These are phyloP conservation scores for Leccinum griseonigrum DNA, from an alignment of 1,284 basidiomycete genomes.

Conservation along the genomic window DNA sequence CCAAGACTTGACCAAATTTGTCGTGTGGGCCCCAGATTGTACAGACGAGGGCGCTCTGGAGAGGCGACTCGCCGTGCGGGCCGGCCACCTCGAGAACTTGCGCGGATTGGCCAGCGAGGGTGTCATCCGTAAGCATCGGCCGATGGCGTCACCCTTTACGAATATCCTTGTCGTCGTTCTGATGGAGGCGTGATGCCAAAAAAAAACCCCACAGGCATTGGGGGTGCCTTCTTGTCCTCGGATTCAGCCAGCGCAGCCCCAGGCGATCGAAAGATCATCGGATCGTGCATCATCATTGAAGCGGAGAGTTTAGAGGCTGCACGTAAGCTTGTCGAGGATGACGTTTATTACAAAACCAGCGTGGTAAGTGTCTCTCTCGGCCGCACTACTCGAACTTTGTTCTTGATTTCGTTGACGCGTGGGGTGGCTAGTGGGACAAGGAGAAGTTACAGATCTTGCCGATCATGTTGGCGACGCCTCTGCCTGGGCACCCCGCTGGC, in stretches of 20 bases:
- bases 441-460: conserved; percentile 45
- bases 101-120: conserved; percentile 37
- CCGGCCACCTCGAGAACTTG: conserved; percentile 41
- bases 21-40: conserved; percentile 55
- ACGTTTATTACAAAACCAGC: conserved; percentile 52
- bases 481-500: conserved; percentile 3
- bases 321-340: conserved; percentile 44
- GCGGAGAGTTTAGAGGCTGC: conserved; percentile 47
- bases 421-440: conserved; percentile 34
- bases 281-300: conserved; percentile 49
- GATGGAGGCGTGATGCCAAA: conserved; percentile 6
- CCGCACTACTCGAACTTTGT: conserved; percentile 1
- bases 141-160: neutral
- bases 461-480: conserved; percentile 17
- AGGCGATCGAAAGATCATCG: conserved; percentile 42
- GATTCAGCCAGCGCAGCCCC: conserved; percentile 35
- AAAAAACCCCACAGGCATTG: conserved; percentile 37
- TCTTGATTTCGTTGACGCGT: neutral
- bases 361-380: conserved; percentile 43
- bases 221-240: conserved; percentile 43
- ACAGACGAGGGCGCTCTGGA: conserved; percentile 44
- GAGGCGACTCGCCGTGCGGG: conserved; percentile 45
- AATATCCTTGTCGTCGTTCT: conserved; percentile 1
- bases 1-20: conserved; percentile 33
- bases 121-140: conserved; percentile 33